A percentile compares a stretch with the other conserved stretches of the same genome.
Evolutionary conservation across 495 filamentous ascomycete species (phyloP).

Genomic region (Aspergillus carlsbadensis): DNA sequence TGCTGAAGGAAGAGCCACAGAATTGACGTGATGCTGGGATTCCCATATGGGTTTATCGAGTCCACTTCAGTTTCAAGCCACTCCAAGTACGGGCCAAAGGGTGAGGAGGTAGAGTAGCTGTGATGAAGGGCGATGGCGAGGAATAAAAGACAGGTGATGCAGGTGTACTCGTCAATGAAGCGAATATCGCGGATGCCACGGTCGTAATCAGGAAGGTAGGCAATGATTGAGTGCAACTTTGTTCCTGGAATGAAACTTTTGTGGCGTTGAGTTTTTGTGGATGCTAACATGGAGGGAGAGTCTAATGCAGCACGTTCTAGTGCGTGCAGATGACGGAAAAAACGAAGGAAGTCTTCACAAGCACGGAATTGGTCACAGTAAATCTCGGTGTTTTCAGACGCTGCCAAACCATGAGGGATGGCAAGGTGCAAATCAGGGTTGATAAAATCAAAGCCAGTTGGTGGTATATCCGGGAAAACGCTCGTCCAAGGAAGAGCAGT

Average conservation of each 20-base stretch:
- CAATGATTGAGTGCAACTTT: slow-evolving; percentile 21
- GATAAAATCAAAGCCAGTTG: slow-evolving; percentile 21
- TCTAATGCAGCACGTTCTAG: slow-evolving; percentile 20
- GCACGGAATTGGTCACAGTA: slow-evolving; percentile 22
- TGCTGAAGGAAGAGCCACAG: slow-evolving; percentile 30
- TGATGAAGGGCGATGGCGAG: slow-evolving; percentile 25
- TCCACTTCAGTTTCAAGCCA: slow-evolving; percentile 25
- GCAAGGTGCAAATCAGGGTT: slow-evolving; percentile 19
- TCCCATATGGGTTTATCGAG: slow-evolving; percentile 19
- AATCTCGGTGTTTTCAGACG: slow-evolving; percentile 17
- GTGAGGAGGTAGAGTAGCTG: slow-evolving; percentile 21
- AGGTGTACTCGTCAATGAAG: slow-evolving; percentile 31
- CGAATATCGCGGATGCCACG: slow-evolving; percentile 30
- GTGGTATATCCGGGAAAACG: slow-evolving; percentile 14
- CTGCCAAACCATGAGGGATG: slow-evolving; percentile 13
- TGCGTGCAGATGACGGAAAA: slow-evolving; percentile 25
- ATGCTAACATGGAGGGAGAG: slow-evolving; percentile 11
- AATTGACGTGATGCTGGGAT: slow-evolving; percentile 27
- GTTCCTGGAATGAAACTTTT: slow-evolving; percentile 23
- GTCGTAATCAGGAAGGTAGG: slow-evolving; percentile 28
- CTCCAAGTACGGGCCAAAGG: slow-evolving; percentile 23
- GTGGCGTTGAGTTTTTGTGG: slow-evolving; percentile 3
- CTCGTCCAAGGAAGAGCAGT: slow-evolving; percentile 29
- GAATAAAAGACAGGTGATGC: slow-evolving; percentile 31
- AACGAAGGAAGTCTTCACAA: slow-evolving; percentile 29